Percentiles rank a stretch among this genome's conserved stretches.
Evolutionary conservation across 2,329 filamentous ascomycete genomes (phyloP).

Genomic region (Verticillium nubilum): DNA sequence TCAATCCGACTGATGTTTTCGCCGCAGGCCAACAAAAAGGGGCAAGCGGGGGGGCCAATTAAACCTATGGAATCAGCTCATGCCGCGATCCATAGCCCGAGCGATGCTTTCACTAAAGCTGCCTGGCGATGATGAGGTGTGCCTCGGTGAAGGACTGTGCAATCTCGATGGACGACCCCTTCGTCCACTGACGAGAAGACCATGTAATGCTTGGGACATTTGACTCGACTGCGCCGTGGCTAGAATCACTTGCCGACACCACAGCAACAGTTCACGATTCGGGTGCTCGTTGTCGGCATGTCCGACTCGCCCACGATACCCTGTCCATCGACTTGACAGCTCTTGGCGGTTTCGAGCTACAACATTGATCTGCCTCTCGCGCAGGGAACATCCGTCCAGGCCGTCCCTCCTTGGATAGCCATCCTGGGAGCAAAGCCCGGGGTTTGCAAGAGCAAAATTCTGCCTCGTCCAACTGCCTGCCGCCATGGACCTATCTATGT

Average conservation of each 20-base stretch:
- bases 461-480: too few relatives aligned
- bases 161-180: neutral
- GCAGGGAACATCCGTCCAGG: neutral
- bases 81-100: neutral
- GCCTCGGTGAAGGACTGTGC: neutral
- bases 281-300: neutral
- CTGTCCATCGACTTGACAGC: neutral
- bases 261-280: too few relatives aligned
- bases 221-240: too few relatives aligned
- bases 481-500: neutral
- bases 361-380: neutral
- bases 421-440: too few relatives aligned
- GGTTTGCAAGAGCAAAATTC: too few relatives aligned
- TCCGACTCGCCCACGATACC: neutral
- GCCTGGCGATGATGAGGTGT: neutral
- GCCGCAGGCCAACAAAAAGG: neutral
- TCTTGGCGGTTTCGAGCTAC: neutral
- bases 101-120: neutral
- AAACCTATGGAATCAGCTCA: neutral
- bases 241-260: too few relatives aligned
- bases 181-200: neutral
- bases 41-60: neutral
- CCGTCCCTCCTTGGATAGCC: neutral
- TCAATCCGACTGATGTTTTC: neutral
- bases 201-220: too few relatives aligned